Percentiles rank a stretch among this genome's conserved stretches.
phyloP scores from a whole-genome alignment of 768 basidiomycete genomes.

The Suillus alpinus region DNA sequence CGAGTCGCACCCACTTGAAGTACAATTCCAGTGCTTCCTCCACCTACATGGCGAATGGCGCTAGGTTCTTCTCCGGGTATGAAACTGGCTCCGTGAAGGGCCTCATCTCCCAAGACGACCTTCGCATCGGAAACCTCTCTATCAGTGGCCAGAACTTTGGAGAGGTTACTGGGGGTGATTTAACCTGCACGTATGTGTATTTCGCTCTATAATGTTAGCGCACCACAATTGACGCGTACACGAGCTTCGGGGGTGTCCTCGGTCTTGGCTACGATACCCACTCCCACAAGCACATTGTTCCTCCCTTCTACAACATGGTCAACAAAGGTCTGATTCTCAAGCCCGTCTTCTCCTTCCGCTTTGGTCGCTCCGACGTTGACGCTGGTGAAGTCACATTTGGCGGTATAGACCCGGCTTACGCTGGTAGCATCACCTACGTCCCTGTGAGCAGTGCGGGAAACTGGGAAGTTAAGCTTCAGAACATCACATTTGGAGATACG shows the following conservation, averaged over 20 bases:
- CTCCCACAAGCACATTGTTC: constrained; percentile 85
- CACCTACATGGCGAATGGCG: constrained; percentile 87
- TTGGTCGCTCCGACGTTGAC: constrained; percentile 83
- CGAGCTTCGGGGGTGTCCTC: constrained; percentile 90
- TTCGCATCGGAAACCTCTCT: constrained; percentile 79
- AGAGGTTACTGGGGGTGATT: constrained; percentile 53
- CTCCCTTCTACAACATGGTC: constrained; percentile 94
- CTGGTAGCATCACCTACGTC: constrained; percentile 78
- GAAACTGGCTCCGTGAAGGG: constrained; percentile 97
- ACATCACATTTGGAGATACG: constrained; percentile 82
- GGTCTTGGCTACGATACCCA: constrained; percentile 96
- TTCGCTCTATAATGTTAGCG: neutral
- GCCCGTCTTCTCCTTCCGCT: constrained; percentile 93
- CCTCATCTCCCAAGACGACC: constrained; percentile 80
- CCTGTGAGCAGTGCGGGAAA: constrained; percentile 94
- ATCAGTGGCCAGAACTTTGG: constrained; percentile 84
- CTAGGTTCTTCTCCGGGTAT: constrained; percentile 86
- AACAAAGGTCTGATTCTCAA: constrained; percentile 69
- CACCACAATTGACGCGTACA: neutral
- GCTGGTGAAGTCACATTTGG: constrained; percentile 92
- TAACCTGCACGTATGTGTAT: neutral
- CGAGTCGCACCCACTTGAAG: constrained; percentile 57
- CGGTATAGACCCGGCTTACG: constrained; percentile 82
- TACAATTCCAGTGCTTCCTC: constrained; percentile 80
- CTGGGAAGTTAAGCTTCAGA: constrained; percentile 96